Evolutionary conservation across 2,329 filamentous ascomycete species (phyloP), one percentile per base, ranked within the genome.

Genomic region (Niveomyces coronatus): DNA sequence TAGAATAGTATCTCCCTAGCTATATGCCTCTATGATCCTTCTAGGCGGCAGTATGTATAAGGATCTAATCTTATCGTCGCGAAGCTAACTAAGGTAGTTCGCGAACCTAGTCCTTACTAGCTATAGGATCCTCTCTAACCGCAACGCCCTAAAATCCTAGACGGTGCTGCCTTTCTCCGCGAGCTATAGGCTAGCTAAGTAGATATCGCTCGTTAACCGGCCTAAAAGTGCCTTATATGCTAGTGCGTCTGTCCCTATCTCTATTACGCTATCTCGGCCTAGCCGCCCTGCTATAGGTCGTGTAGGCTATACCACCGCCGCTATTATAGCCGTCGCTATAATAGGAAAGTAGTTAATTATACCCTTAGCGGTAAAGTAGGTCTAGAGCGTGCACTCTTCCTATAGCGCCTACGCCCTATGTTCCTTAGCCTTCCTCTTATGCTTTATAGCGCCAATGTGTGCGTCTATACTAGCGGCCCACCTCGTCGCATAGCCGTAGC

Each of bases 331-430:
- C 15, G 29, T 17, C 22, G 7, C 7, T 11, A 11, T 24, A 11
- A 42, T 23, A 8, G 24, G 8, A 18, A 38, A 42, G 30, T 37
- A 42, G 29, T 34, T 29, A 20, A 38, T 38, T 9, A 16, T 20
- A 14, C 40, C 40, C 35, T 42, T 42, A 11, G 40, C 40, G n/a
- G 35, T 34, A 16, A 34, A 38, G 29, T 33, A 42, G 22, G 34
- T 42, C 40, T 38, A 30, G 14, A 42, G 35, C 20, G 9, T 24
- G 35, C 34, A 42, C 10, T 16, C 34, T 35, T 26, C 16, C 35
- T 22, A 42, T 9, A 42, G 34, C 32, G 32, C 23, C 23, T 16
- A 16, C 11, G n/a, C 11, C 29, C 18, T 31, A 17, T 31, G 29
- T 16, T 31, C n/a, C 15, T 9, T 15, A 10, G 29, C 29, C 29